Conservation (phyloP, 495 filamentous ascomycete genomes). For the Chaetomium cochliodes region DNA sequence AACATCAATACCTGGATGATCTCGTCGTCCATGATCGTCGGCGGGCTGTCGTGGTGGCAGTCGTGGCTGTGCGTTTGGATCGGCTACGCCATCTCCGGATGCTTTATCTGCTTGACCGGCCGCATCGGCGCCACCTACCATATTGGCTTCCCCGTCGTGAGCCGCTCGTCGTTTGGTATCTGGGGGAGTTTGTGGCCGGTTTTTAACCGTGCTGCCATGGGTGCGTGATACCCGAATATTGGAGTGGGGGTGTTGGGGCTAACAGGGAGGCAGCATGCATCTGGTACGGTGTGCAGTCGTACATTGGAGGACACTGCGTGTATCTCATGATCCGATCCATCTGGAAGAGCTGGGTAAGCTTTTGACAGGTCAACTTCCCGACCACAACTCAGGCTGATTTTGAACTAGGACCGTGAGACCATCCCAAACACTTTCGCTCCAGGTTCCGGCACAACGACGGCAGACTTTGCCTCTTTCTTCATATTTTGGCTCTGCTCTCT, state of each 20-base stretch:
- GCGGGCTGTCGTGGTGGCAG: slow-evolving; percentile 91
- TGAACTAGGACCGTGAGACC: slow-evolving; percentile 43
- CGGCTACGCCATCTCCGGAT: slow-evolving; percentile 74
- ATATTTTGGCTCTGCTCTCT: slow-evolving; percentile 78
- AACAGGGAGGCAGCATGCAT: slow-evolving; percentile 53
- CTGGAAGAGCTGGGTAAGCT: slow-evolving; percentile 59
- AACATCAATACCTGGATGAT: slow-evolving; percentile 99
- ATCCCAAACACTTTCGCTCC: slow-evolving; percentile 67
- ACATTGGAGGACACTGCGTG: slow-evolving; percentile 81
- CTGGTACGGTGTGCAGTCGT: slow-evolving; percentile 85
- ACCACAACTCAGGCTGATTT: slow-evolving; percentile 18
- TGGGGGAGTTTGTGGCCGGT: slow-evolving; percentile 90
- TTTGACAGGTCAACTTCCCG: not conserved
- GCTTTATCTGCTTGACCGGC: slow-evolving; percentile 74
- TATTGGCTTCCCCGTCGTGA: slow-evolving; percentile 81
- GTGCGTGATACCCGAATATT: slow-evolving; percentile 26
- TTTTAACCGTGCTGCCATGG: slow-evolving; percentile 85
- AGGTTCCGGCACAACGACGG: slow-evolving; percentile 69
- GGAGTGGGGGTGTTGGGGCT: slow-evolving; percentile 2
- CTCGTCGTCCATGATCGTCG: slow-evolving; percentile 71
- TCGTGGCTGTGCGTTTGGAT: slow-evolving; percentile 88
- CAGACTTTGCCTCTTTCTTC: slow-evolving; percentile 76
- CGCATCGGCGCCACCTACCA: slow-evolving; percentile 89
- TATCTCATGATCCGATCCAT: slow-evolving; percentile 80
- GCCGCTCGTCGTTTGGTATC: slow-evolving; percentile 75